A percentile compares a stretch with the other conserved stretches of the same genome.
Conservation (phyloP, 345 rosid species). For the Camelina neglecta region DNA sequence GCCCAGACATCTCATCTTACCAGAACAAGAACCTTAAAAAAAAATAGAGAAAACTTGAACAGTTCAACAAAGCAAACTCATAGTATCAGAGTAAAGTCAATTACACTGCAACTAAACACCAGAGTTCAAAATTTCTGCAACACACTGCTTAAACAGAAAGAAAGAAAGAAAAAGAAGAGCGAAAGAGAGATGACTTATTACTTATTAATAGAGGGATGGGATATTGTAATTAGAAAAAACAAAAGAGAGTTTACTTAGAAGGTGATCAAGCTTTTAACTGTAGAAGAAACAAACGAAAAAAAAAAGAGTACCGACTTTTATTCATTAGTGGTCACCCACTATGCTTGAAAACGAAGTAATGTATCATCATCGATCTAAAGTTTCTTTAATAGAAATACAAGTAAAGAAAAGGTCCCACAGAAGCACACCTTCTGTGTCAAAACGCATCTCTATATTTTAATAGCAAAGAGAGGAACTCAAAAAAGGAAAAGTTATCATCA, state of each 20-base stretch:
- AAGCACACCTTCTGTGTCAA: constrained; percentile 15
- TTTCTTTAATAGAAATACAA: constrained; percentile 33
- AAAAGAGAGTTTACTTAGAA: constrained; percentile 47
- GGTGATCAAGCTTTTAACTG: constrained; percentile 45
- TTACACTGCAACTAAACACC: neutral
- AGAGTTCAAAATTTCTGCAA: neutral
- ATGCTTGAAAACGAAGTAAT: constrained; percentile 66
- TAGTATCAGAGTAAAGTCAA: constrained; percentile 10
- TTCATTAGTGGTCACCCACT: constrained; percentile 52
- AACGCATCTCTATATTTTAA: constrained; percentile 15
- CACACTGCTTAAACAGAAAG: constrained; percentile 27
- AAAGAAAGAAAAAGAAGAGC: constrained; percentile 13
- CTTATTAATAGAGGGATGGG: neutral
- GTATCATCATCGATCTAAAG: constrained; percentile 29
- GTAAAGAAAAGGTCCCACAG: constrained; percentile 38
- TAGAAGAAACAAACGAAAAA: constrained; percentile 36
- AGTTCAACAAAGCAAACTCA: constrained; percentile 12
- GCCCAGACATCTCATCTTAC: constrained; percentile 42
- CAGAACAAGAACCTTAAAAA: constrained; percentile 40
- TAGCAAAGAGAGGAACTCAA: constrained; percentile 13
- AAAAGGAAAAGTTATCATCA: constrained; percentile 42
- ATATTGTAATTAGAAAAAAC: constrained; percentile 20
- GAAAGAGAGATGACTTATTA: constrained; percentile 38
- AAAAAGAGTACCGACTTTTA: constrained; percentile 30
- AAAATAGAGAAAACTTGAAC: neutral